Evolutionary conservation across 768 basidiomycete species (phyloP), one percentile per base, ranked within the genome.

Genomic region (Tubosaeta sp.): DNA sequence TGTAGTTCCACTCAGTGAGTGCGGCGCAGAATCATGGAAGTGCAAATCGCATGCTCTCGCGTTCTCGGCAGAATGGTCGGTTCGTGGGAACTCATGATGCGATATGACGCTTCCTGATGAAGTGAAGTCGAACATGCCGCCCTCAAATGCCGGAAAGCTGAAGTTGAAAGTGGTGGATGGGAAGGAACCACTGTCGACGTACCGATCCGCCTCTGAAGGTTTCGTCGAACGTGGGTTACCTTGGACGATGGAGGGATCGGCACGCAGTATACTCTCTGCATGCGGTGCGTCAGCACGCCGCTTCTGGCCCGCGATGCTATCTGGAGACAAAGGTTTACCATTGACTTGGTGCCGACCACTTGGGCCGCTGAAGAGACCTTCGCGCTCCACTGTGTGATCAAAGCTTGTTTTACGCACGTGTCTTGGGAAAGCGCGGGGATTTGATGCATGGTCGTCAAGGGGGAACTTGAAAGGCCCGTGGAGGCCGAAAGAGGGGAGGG

Each of bases 361-460:
- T 45, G 82, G 69, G 38, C 79, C 81, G 29, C 74, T 63, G 53
- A 83, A 72, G 50, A 85, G 77, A 34, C 78, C 81, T 55, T 86
- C 83, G 57, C 80, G 81, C 34, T 80, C 78, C 37, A 95, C 85
- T 4, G 93, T 94, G 70, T 94, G 93, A 69, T 97, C 93, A 67
- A 94, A 95, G 70, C 91, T 93, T 43, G 93, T 91, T 76, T 97
- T 97, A 55, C 93, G 82, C 53, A 92, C 90, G 69, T 88, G 87
- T 54, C 86, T 81, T 48, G 93, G 90, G 65, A 93, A 90, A 29
- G 77, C 70, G 56, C 78, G 83, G 58, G 76, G 63, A 55, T 72
- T 72, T 46, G 68, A 61, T 53, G 72, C 61, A 25, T 63, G 59
- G 59, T 68, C 56, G 55, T 76, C 58, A 55, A 50, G 56, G 46